A percentile compares a stretch with the other conserved stretches of the same genome.
Evolutionary conservation across 306 rosid genomes (phyloP).

Genomic region (Vigna unguiculata): DNA sequence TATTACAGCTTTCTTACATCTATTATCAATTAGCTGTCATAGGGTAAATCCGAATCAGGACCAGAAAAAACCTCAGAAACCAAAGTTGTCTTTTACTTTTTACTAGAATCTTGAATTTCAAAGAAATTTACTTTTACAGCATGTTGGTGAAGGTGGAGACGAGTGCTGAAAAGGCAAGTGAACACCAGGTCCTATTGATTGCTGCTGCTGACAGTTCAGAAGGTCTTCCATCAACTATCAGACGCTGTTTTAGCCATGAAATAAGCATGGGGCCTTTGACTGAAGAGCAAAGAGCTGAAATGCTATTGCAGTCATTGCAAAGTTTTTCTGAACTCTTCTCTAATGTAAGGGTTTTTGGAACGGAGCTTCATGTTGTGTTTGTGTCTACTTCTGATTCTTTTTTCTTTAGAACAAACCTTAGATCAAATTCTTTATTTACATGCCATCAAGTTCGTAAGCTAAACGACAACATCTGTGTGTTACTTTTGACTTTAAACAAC

Average conservation of each 20-base stretch:
- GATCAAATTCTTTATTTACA: background rate
- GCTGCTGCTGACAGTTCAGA: slow-evolving; percentile 90
- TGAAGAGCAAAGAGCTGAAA: slow-evolving; percentile 88
- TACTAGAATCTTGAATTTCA: slow-evolving; percentile 18
- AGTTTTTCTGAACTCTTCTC: slow-evolving; percentile 64
- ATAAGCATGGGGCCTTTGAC: slow-evolving; percentile 84
- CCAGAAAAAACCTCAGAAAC: slow-evolving; percentile 25
- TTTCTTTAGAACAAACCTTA: slow-evolving; percentile 1
- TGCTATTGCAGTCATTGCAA: slow-evolving; percentile 75
- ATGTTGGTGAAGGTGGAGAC: slow-evolving; percentile 55
- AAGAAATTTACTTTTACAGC: slow-evolving; percentile 44
- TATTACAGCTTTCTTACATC: background rate
- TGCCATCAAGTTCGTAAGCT: background rate
- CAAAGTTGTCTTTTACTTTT: background rate
- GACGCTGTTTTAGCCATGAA: slow-evolving; percentile 98
- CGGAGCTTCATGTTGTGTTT: slow-evolving; percentile 37
- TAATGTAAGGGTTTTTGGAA: slow-evolving; percentile 53
- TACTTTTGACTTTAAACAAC: background rate
- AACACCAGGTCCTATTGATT: slow-evolving; percentile 73
- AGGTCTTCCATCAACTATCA: slow-evolving; percentile 82
- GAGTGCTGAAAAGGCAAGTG: slow-evolving; percentile 55
- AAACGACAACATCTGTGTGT: background rate
- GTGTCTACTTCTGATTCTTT: slow-evolving; percentile 25
- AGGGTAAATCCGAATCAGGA: slow-evolving; percentile 11
- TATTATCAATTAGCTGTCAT: slow-evolving; percentile 23